Percentiles rank a stretch among this genome's conserved stretches.
phyloP scores from a whole-genome alignment of 1,284 basidiomycete species.

The Marasmius oreades region DNA sequence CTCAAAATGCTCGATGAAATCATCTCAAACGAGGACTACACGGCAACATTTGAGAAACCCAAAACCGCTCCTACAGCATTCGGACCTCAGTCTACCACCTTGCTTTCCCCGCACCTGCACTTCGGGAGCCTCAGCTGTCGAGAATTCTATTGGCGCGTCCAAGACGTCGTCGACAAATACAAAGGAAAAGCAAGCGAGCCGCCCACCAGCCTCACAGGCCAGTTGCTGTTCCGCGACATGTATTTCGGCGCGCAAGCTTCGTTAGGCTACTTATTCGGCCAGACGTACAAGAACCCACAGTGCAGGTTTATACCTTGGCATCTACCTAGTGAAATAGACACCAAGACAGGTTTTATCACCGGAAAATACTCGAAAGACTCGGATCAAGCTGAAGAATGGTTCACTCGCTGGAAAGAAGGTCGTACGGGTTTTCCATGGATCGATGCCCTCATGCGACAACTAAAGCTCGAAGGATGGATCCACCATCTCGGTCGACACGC shows the following conservation, averaged over 20 bases:
- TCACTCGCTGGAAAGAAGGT: slow-evolving; percentile 28
- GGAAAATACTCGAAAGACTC: slow-evolving; percentile 11
- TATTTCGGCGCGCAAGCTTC: slow-evolving; percentile 17
- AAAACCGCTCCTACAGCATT: slow-evolving; percentile 38
- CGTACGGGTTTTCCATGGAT: slow-evolving; percentile 47
- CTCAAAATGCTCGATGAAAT: slow-evolving; percentile 33
- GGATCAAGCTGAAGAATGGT: slow-evolving; percentile 14
- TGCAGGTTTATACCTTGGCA: slow-evolving; percentile 15
- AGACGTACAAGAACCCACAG: slow-evolving; percentile 26
- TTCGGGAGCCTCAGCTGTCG: slow-evolving; percentile 44
- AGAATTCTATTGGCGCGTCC: slow-evolving; percentile 35
- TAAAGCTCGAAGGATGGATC: slow-evolving; percentile 41
- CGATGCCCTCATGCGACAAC: slow-evolving; percentile 44
- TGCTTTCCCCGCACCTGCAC: slow-evolving; percentile 26
- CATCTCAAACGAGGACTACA: slow-evolving; percentile 31
- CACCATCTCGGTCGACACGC: slow-evolving; percentile 47
- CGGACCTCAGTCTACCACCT: slow-evolving; percentile 31
- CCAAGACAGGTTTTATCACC: neutral
- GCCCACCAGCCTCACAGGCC: slow-evolving; percentile 19
- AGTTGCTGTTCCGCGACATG: slow-evolving; percentile 18
- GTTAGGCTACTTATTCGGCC: slow-evolving; percentile 15
- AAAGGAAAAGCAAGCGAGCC: slow-evolving; percentile 10
- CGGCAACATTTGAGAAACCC: slow-evolving; percentile 46
- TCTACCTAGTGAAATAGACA: slow-evolving; percentile 9
- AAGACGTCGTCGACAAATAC: slow-evolving; percentile 28